Evolutionary conservation across 2,329 filamentous ascomycete species (phyloP).

Genomic region (Sporothrix dimorphospora): DNA sequence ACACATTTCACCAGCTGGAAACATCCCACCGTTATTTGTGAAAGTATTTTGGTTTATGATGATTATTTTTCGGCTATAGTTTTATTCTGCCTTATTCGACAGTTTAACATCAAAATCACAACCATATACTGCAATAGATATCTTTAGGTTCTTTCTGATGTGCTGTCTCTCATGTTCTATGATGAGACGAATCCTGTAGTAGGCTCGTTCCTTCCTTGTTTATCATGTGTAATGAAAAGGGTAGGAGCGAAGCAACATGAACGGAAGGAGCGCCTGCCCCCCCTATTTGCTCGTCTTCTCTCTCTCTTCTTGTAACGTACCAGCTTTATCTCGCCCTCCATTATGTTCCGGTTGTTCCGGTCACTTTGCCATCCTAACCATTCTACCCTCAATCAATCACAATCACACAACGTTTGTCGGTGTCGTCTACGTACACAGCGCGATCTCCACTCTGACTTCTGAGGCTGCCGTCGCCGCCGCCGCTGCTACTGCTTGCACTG

Average conservation of each 20-base stretch:
- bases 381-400: slow-evolving; percentile 1
- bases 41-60: too few relatives aligned
- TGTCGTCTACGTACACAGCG: not conserved
- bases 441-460: not conserved
- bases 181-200: not conserved
- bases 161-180: not conserved
- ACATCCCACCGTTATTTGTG: not conserved
- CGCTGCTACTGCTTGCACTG: not conserved
- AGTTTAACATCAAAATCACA: not conserved
- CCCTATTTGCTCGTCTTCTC: not conserved
- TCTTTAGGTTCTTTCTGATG: not conserved
- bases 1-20: not conserved
- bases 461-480: too few relatives aligned
- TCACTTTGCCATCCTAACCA: not conserved
- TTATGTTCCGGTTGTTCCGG: not conserved
- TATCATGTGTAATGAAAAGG: not conserved
- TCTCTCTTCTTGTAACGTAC: not conserved
- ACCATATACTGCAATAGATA: not conserved
- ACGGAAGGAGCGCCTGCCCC: not conserved
- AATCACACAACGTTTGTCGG: not conserved
- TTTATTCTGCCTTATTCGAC: not conserved
- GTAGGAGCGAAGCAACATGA: not conserved
- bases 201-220: not conserved
- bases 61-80: too few relatives aligned
- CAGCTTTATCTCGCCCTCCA: not conserved